phyloP scores from a whole-genome alignment of 164 flowering plant species.

The Vitis cinerea region DNA sequence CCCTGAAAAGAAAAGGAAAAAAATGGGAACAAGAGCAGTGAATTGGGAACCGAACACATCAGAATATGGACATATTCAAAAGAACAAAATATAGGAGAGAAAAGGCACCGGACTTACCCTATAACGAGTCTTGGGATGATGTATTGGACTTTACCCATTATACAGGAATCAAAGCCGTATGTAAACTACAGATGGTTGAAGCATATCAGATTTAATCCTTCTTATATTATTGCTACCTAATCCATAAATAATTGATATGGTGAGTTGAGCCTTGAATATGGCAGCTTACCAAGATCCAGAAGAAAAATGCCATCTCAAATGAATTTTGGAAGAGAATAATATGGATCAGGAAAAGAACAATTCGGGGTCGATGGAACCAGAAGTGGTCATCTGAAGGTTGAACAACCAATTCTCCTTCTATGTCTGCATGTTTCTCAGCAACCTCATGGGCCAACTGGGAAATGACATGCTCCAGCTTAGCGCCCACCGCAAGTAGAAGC shows the following conservation, averaged over 20 bases:
- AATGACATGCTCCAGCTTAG: constrained; percentile 88
- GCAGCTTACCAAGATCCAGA: constrained; percentile 82
- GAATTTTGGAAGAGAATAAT: constrained; percentile 93
- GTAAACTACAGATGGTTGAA: constrained; percentile 38
- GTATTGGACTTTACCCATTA: constrained; percentile 69
- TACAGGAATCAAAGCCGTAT: constrained; percentile 82
- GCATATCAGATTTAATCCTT: not conserved
- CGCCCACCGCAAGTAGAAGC: constrained; percentile 88
- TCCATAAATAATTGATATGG: not conserved
- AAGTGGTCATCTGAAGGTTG: constrained; percentile 84
- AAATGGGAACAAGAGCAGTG: not conserved
- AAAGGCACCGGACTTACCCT: constrained; percentile 48
- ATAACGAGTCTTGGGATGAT: constrained; percentile 79
- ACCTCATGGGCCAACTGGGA: constrained; percentile 77
- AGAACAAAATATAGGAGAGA: not conserved
- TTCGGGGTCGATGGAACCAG: constrained; percentile 69
- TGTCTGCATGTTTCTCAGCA: constrained; percentile 61
- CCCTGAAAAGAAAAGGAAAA: constrained; percentile 33
- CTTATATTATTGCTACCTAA: too few species aligned
- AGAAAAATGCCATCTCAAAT: constrained; percentile 93
- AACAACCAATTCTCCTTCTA: constrained; percentile 63
- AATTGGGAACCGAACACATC: not conserved
- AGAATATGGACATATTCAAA: not conserved
- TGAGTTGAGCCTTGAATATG: not conserved
- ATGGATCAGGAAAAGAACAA: constrained; percentile 83